A percentile compares a stretch with the other conserved stretches of the same genome.
Evolutionary conservation across 2,329 filamentous ascomycete genomes (phyloP).

Genomic region (Ascochyta viciae-villosae): DNA sequence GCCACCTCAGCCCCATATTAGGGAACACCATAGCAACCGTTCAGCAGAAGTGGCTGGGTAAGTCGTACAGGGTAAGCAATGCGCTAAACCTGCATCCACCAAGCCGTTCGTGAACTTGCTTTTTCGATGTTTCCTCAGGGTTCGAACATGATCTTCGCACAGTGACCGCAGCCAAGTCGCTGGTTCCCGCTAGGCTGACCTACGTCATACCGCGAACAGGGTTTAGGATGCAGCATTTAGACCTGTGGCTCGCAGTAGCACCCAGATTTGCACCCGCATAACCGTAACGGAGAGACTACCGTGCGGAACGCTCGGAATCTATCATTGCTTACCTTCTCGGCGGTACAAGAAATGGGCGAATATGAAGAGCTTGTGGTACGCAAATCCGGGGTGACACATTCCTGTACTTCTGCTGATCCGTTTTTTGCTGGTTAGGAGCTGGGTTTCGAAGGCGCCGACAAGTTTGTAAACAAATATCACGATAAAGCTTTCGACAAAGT

Average conservation of each 20-base stretch:
- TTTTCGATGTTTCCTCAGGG: background rate
- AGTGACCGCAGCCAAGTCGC: constrained; percentile 14
- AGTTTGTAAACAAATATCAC: constrained; percentile 38
- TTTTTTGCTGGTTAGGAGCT: constrained; percentile 37
- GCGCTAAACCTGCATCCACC: background rate
- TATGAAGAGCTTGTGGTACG: constrained; percentile 40
- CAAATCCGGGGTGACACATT: constrained; percentile 11
- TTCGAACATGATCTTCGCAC: constrained; percentile 9
- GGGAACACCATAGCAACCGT: too few species aligned
- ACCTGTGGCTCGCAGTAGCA: constrained; percentile 6
- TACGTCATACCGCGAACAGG: constrained; percentile 13
- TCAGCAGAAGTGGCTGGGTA: too few species aligned
- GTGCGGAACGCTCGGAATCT: constrained; percentile 27
- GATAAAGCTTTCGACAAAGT: constrained; percentile 34
- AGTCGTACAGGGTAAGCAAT: too few species aligned
- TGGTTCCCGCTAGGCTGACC: constrained; percentile 10
- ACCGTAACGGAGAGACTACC: constrained; percentile 8
- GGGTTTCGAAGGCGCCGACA: constrained; percentile 45
- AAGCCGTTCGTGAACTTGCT: background rate
- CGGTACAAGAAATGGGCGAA: constrained; percentile 25
- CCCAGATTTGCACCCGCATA: constrained; percentile 12
- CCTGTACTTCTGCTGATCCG: constrained; percentile 19
- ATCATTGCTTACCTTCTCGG: constrained; percentile 7
- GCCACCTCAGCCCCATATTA: too few species aligned
- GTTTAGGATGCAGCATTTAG: constrained; percentile 3